phyloP scores from a whole-genome alignment of 176 grass and related monocot species.

The Phragmites australis region DNA sequence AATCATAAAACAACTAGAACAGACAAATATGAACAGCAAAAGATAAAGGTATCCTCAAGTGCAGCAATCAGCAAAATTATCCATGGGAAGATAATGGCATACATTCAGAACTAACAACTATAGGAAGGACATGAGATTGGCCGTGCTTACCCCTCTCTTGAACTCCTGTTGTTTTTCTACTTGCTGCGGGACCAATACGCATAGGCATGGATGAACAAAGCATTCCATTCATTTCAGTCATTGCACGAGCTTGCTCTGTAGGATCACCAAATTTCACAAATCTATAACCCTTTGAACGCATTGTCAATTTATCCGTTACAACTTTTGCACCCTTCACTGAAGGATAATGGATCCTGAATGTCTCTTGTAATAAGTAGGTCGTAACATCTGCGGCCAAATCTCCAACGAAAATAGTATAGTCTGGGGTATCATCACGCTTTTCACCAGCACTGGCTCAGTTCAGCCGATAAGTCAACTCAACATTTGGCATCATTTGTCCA shows the following conservation, averaged over 20 bases:
- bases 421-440: conserved; percentile 77
- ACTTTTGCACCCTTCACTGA: too few relatives aligned
- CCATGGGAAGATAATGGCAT: neutral
- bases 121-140: neutral
- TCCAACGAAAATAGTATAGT: conserved; percentile 93
- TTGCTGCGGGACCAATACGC: conserved; percentile 87
- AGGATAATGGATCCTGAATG: conserved; percentile 76
- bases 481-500: conserved; percentile 87
- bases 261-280: conserved; percentile 92
- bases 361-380: conserved; percentile 88
- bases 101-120: neutral
- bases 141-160: conserved; percentile 71
- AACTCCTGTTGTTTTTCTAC: conserved; percentile 66
- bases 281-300: conserved; percentile 90
- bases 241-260: conserved; percentile 84
- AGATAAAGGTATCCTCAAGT: conserved; percentile 6
- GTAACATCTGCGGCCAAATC: conserved; percentile 96
- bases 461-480: conserved; percentile 69
- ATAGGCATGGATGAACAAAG: conserved; percentile 84
- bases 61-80: conserved; percentile 12
- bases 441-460: conserved; percentile 97
- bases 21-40: conserved; percentile 16
- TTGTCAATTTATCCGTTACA: conserved; percentile 91
- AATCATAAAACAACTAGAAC: conserved; percentile 28
- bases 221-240: conserved; percentile 99